phyloP scores from a whole-genome alignment of 2,329 filamentous ascomycete species.

The Cladosporium austrohemisphaericum region DNA sequence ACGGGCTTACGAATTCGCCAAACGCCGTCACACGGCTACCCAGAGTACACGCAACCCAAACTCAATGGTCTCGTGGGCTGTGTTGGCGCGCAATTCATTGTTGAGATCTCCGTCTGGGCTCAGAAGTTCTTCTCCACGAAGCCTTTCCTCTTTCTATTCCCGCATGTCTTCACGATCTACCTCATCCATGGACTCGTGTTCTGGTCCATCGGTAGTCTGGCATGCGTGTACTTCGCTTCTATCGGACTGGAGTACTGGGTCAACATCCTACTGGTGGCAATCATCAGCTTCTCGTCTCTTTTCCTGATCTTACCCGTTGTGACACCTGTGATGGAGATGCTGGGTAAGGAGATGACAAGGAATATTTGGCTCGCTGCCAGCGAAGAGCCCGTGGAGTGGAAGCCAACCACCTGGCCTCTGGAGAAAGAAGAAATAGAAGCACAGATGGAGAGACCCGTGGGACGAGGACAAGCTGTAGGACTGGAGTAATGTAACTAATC shows the following conservation, averaged over 20 bases:
- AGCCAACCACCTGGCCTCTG: constrained; percentile 26
- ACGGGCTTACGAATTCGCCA: constrained; percentile 37
- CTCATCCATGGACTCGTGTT: constrained; percentile 47
- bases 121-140: constrained; percentile 42
- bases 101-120: constrained; percentile 35
- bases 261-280: constrained; percentile 36
- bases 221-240: constrained; percentile 35
- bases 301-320: constrained; percentile 34
- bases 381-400: constrained; percentile 33
- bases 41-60: constrained; percentile 42
- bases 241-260: constrained; percentile 33
- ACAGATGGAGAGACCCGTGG: background rate
- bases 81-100: constrained; percentile 31
- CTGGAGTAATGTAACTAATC: background rate
- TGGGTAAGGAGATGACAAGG: constrained; percentile 38
- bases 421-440: constrained; percentile 15
- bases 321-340: constrained; percentile 37
- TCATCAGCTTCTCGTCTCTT: constrained; percentile 35
- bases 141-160: constrained; percentile 43
- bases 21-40: constrained; percentile 37
- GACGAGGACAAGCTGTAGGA: background rate
- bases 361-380: constrained; percentile 36
- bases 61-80: constrained; percentile 44
- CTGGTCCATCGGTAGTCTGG: constrained; percentile 41
- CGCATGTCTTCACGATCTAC: constrained; percentile 50